phyloP scores from a whole-genome alignment of 495 filamentous ascomycete genomes.

The Pyrenula massariospora region DNA sequence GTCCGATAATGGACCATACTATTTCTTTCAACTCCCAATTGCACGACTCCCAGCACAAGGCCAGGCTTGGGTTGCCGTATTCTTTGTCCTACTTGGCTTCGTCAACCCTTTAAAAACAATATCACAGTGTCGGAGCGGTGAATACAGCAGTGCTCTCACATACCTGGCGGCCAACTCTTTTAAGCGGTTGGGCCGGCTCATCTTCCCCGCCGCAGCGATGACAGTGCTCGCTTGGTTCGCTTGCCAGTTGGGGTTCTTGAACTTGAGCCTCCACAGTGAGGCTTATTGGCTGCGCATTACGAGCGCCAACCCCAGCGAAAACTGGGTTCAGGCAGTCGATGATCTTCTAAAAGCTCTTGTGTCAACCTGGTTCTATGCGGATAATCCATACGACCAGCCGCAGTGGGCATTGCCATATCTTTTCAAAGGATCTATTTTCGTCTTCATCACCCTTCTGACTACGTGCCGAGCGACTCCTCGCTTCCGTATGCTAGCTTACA shows the following conservation, averaged over 20 bases:
- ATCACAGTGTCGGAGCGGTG: constrained; percentile 10
- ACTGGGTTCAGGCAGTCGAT: constrained; percentile 12
- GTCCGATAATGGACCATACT: constrained; percentile 21
- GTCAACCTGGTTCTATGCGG: constrained; percentile 14
- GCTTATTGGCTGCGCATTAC: constrained; percentile 18
- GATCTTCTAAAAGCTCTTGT: constrained; percentile 12
- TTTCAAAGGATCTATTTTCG: constrained; percentile 14
- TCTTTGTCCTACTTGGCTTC: constrained; percentile 19
- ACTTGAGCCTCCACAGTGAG: constrained; percentile 12
- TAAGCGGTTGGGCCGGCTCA: constrained; percentile 12
- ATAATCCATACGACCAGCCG: constrained; percentile 20
- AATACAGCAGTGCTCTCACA: constrained; percentile 11
- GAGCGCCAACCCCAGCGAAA: constrained; percentile 12
- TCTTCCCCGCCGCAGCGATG: constrained; percentile 13
- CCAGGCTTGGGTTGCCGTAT: constrained; percentile 43
- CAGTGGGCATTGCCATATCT: constrained; percentile 18
- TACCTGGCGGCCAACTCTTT: constrained; percentile 17
- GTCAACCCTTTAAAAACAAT: constrained; percentile 15
- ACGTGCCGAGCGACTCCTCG: constrained; percentile 11
- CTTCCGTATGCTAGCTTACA: constrained; percentile 8
- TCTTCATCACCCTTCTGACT: constrained; percentile 13
- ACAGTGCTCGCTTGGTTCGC: constrained; percentile 16
- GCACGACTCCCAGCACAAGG: constrained; percentile 44
- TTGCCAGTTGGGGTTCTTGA: constrained; percentile 16
- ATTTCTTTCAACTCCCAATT: constrained; percentile 37